Evolutionary conservation across 306 rosid genomes (phyloP), one percentile per base, ranked within the genome.

Genomic region (Erythrophleum fordii): DNA sequence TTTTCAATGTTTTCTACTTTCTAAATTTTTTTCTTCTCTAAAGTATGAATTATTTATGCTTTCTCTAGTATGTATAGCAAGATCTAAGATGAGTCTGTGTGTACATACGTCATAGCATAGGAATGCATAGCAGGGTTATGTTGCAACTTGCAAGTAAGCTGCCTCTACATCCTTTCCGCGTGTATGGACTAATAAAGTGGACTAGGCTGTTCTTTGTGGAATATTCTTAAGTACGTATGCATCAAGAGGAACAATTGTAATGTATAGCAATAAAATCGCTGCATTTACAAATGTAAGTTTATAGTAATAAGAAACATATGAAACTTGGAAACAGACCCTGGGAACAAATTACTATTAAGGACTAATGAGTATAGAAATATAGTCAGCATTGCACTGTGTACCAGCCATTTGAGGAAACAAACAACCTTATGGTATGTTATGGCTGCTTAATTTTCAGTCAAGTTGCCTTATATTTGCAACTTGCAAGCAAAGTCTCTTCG

Each of bases 401-500:
- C 71, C 28, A n/a, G 18, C 49, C 71, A 67, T 67, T 20, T 39
- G 31, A 67, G 31, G 29, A 67, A 67, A 11, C 52, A 67, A 39
- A 39, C 72, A 39, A 41, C 34, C n/a, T 20, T 18, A 6, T 52
- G 59, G 23, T 52, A 52, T 52, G 59, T 52, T n/a, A 0, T 52
- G 10, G 59, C 59, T 52, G 78, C 51, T 23, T 70, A 69, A 14
- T 71, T 66, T 78, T 69, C 46, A 34, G 64, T 78, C 61, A 61
- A 66, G 74, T 18, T 49, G 66, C 61, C 81, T 69, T 81, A 44
- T 78, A 37, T 61, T n/a, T n/a, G n/a, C n/a, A n/a, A n/a, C n/a
- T 75, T 71, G 68, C 65, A 7, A 17, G 77, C 59, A 65, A 25
- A 17, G 7, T 68, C n/a, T 68, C 48, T 17, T 6, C 11, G 11